Conservation (phyloP, 495 filamentous ascomycete species). For the Penicillium silybi region DNA sequence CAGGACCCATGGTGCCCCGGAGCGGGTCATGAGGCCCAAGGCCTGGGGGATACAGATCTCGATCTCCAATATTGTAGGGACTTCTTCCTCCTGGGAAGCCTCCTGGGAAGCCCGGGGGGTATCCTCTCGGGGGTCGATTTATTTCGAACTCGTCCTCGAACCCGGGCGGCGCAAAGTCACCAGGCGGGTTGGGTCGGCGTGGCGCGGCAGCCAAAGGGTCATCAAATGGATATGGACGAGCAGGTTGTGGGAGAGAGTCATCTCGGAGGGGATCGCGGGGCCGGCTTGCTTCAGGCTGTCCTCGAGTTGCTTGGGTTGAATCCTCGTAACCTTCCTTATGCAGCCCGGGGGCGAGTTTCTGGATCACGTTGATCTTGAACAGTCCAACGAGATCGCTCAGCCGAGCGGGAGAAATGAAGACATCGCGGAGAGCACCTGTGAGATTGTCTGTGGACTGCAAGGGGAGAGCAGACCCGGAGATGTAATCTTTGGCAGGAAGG, state of each 20-base stretch:
- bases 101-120: constrained; percentile 36
- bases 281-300: constrained; percentile 31
- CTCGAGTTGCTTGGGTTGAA: constrained; percentile 21
- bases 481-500: constrained; percentile 68
- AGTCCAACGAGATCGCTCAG: constrained; percentile 63
- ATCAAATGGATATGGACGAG: constrained; percentile 62
- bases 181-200: constrained; percentile 62
- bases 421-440: constrained; percentile 50
- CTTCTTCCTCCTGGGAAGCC: constrained; percentile 48
- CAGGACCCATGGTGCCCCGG: constrained; percentile 56
- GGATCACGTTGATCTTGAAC: constrained; percentile 73
- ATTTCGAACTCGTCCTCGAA: constrained; percentile 96
- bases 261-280: constrained; percentile 50
- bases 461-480: constrained; percentile 60
- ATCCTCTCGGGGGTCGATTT: constrained; percentile 58
- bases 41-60: constrained; percentile 85
- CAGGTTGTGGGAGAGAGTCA: constrained; percentile 51
- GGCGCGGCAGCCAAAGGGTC: constrained; percentile 63
- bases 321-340: constrained; percentile 76
- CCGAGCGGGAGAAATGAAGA: constrained; percentile 69
- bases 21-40: constrained; percentile 83
- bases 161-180: constrained; percentile 80
- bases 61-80: constrained; percentile 67
- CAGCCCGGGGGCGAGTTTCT: constrained; percentile 70
- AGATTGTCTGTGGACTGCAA: constrained; percentile 37